Conservation (phyloP, 345 rosid species). For the Populus pruinosa region DNA sequence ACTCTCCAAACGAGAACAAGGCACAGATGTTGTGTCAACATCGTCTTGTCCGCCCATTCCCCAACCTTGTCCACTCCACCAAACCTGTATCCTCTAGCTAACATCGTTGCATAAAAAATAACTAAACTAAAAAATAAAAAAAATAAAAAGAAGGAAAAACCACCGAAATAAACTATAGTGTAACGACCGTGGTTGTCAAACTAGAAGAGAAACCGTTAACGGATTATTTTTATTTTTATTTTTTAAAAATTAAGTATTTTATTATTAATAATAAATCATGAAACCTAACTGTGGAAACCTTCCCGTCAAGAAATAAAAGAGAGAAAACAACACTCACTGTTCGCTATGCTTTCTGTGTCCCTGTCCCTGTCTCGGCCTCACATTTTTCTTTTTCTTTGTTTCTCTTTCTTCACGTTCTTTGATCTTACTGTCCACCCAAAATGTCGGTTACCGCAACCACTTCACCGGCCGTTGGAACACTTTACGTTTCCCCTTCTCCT, state of each 20-base stretch:
- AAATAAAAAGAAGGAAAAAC: no score
- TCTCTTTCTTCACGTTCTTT: constrained; percentile 10
- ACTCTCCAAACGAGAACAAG: constrained; percentile 4
- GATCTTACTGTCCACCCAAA: constrained; percentile 29
- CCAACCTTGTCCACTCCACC: constrained; percentile 3
- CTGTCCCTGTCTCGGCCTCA: constrained; percentile 27
- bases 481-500: constrained; percentile 37
- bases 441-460: constrained; percentile 43
- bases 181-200: no score
- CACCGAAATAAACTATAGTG: no score
- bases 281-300: constrained; percentile 22
- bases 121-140: no score
- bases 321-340: neutral
- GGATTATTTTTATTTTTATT: no score
- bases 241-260: neutral
- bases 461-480: constrained; percentile 42
- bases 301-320: constrained; percentile 15
- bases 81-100: no score
- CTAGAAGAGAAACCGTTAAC: neutral
- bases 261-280: neutral
- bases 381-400: constrained; percentile 3
- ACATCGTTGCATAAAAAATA: no score
- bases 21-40: constrained; percentile 31
- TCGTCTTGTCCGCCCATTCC: constrained; percentile 35
- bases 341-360: constrained; percentile 8